phyloP scores from a whole-genome alignment of 192 early-diverging fungal genomes.

The Diversispora eburnea region DNA sequence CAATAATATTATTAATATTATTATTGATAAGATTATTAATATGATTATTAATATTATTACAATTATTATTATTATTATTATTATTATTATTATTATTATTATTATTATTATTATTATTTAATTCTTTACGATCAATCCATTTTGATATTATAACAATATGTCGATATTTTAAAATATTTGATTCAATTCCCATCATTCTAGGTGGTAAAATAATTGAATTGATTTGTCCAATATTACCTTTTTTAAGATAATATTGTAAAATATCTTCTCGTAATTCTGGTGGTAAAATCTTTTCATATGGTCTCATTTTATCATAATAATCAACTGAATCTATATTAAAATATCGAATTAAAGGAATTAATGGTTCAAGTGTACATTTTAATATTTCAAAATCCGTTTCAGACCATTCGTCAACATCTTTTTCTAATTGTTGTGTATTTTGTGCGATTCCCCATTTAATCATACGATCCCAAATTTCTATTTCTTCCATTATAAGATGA shows the following conservation, averaged over 20 bases:
- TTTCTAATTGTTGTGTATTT: neutral
- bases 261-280: constrained; percentile 9
- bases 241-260: constrained; percentile 11
- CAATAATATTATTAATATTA: too few relatives aligned
- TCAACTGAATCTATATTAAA: constrained; percentile 20
- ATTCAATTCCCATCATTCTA: constrained; percentile 9
- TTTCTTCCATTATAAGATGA: constrained; percentile 18
- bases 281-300: constrained; percentile 20
- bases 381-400: neutral
- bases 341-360: constrained; percentile 17
- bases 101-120: neutral
- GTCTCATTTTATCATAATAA: constrained; percentile 19
- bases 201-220: neutral
- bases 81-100: too few relatives aligned
- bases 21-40: too few relatives aligned
- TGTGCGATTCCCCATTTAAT: constrained; percentile 21
- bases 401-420: constrained; percentile 8
- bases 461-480: constrained; percentile 23
- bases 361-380: neutral
- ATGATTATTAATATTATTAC: too few relatives aligned
- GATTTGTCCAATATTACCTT: neutral
- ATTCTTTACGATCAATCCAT: constrained; percentile 16
- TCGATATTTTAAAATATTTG: constrained; percentile 13
- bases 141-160: constrained; percentile 6
- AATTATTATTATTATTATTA: too few relatives aligned